These are phyloP conservation scores for Fusarium staphyleae DNA, from an alignment of 2,329 filamentous ascomycete genomes.

Conservation along the genomic window DNA sequence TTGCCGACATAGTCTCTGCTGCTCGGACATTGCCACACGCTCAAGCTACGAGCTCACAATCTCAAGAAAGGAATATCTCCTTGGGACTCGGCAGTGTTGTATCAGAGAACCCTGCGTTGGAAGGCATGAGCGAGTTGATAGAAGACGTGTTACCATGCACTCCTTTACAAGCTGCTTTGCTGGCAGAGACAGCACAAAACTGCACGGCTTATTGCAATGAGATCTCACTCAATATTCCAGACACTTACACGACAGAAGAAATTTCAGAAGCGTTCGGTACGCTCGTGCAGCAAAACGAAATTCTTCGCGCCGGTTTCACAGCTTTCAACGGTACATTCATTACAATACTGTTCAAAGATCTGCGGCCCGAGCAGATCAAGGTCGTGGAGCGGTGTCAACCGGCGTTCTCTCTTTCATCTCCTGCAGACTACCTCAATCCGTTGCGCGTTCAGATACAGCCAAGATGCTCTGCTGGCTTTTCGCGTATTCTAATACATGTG, in stretches of 20 bases:
- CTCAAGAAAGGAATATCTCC: conserved; percentile 16
- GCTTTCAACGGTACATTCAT: conserved; percentile 51
- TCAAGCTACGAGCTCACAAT: not conserved
- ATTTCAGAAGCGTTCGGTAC: conserved; percentile 58
- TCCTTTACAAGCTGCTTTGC: conserved; percentile 79
- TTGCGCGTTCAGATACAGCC: conserved; percentile 64
- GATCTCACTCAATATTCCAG: conserved; percentile 67
- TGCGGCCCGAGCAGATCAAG: conserved; percentile 54
- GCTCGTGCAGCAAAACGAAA: conserved; percentile 64
- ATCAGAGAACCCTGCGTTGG: conserved; percentile 19
- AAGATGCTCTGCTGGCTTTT: conserved; percentile 22
- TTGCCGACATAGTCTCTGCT: conserved; percentile 43
- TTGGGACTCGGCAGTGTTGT: conserved; percentile 30
- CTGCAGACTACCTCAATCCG: conserved; percentile 59
- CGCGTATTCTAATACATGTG: conserved; percentile 60
- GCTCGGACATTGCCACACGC: conserved; percentile 8
- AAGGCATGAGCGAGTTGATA: conserved; percentile 38
- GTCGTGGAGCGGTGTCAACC: conserved; percentile 49
- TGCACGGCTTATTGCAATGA: conserved; percentile 77
- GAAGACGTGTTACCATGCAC: conserved; percentile 68
- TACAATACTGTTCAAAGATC: conserved; percentile 64
- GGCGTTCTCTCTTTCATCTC: conserved; percentile 49
- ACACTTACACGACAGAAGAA: conserved; percentile 43
- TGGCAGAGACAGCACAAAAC: conserved; percentile 72
- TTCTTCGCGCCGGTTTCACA: conserved; percentile 77